Evolutionary conservation across 306 rosid genomes (phyloP), one percentile per base, ranked within the genome.

Genomic region (Fragaria vesca): DNA sequence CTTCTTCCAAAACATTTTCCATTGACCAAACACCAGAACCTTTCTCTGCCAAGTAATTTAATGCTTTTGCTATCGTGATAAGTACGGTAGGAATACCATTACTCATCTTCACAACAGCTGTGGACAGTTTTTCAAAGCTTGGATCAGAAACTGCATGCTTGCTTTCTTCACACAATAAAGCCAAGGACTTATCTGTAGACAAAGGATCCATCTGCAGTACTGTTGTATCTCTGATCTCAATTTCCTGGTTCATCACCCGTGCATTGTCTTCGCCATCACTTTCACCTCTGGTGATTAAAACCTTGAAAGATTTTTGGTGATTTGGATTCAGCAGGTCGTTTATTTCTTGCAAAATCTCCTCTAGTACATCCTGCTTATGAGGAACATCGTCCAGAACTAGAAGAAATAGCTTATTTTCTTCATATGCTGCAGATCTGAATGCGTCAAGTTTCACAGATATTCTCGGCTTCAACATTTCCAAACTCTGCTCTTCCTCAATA

Each of bases 361-460:
- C 43, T 40, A 40, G 30, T 6, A 47, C 81, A 57, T 38, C 38
- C 62, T 0, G 48, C 8, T 42, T 16, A 0, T 34, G 30, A n/a
- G 67, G 73, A 83, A 66, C 28, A 72, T 69, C 84, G 76, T 83
- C 87, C 16, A 80, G 81, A 66, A 83, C 32, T 18, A 79, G 9
- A 16, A 83, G 77, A 26, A 72, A 74, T 34, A 0, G 26, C 18
- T 12, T 55, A 0, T 46, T 1, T 3, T 18, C 5, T 30, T 52
- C 0, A 43, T 16, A 0, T 28, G 48, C 68, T 21, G 42, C 78
- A 26, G 40, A 42, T 74, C 2, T 46, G 16, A 40, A 26, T 0
- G 2, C 71, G 46, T 30, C 3, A 78, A 78, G 71, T 36, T 42
- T 70, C 43, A 0, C 36, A 46, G 81, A 55, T 28, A 70, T 32